Base-by-base conservation (phyloP, 805 yeast genomes). In the Candida adriatica region DNA sequence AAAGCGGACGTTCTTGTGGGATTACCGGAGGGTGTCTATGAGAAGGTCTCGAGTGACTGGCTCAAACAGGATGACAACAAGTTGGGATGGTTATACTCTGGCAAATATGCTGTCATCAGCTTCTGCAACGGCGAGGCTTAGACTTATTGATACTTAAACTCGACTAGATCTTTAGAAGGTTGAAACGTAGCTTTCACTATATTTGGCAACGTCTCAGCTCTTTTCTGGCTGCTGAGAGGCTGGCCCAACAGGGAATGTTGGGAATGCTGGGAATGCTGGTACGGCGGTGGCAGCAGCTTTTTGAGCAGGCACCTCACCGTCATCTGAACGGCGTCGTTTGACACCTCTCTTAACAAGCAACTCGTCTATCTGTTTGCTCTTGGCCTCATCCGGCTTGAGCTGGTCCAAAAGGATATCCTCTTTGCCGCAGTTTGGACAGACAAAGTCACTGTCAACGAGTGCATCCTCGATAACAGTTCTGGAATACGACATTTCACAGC, bases 1-100 rank as follows among this genome's bases (percentile, higher is more conserved):
- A 92, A 92, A 60, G 96, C 97, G 1, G 98, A 92, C 54, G 97
- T 88, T 6, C 78, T 82, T 33, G 96, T 84, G 24, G 97, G 94
- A 2, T 70, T 92, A 41, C 66, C 69, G 4, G 68, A 64, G 24
- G 96, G 95, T 4, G 60, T 73, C 25, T 83, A 82, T 43, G 87
- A 79, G 46, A 66, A 75, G 49, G 66, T 90, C 41, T 66, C 73
- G 27, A 57, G 68, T 35, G 58, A 61, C 26, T 88, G 84, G 82
- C 45, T 58, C 23, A 60, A 59, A 50, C 78, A 83, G 0, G 74
- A 80, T 39, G 78, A 79, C 37, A 56, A 64, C 30, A 85, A 83
- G 16, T 74, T 75, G 27, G 73, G 79, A 41, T 92, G 98, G 98
- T 70, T 79, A 29, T 68, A 85, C 43, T 73, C 84, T 38, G 98